These are phyloP conservation scores for Paecilomyces variotii DNA, from an alignment of 2,329 filamentous ascomycete species.

Conservation along the genomic window DNA sequence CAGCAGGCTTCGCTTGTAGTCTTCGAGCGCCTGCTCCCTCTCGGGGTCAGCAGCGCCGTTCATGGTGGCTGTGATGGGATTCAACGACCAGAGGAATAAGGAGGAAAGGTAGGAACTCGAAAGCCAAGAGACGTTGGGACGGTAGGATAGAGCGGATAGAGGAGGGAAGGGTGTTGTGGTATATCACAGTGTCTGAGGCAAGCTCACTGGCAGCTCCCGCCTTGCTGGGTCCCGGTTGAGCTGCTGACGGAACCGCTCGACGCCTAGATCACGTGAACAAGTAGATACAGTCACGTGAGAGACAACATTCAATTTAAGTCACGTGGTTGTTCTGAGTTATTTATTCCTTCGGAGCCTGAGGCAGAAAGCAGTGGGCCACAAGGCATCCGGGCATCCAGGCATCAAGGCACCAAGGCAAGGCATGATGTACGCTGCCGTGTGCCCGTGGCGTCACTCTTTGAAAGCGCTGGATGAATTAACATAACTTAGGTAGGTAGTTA, in stretches of 20 bases:
- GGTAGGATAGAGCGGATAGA: not conserved
- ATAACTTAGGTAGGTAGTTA: too few species aligned
- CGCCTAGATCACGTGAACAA: not conserved
- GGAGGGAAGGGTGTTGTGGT: not conserved
- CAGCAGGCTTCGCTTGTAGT: conserved; percentile 73
- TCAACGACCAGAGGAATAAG: not conserved
- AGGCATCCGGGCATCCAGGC: conserved; percentile 2
- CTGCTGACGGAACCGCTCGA: not conserved
- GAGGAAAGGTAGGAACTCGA: not conserved
- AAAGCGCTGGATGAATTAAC: not conserved
- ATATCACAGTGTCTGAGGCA: not conserved
- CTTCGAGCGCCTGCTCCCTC: conserved; percentile 61
- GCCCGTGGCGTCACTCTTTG: not conserved
- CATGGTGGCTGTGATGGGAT: conserved; percentile 21
- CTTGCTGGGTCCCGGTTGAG: not conserved
- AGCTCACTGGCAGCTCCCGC: not conserved
- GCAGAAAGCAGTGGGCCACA: not conserved
- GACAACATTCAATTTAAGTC: not conserved
- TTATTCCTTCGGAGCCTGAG: not conserved
- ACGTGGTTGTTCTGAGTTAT: not conserved
- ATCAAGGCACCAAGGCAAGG: conserved; percentile 1
- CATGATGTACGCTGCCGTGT: not conserved
- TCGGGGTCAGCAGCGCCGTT: conserved; percentile 42
- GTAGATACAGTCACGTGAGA: not conserved
- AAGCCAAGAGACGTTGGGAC: not conserved